phyloP scores from a whole-genome alignment of 305 asterid genomes.

The Solanum aculeatissimum region DNA sequence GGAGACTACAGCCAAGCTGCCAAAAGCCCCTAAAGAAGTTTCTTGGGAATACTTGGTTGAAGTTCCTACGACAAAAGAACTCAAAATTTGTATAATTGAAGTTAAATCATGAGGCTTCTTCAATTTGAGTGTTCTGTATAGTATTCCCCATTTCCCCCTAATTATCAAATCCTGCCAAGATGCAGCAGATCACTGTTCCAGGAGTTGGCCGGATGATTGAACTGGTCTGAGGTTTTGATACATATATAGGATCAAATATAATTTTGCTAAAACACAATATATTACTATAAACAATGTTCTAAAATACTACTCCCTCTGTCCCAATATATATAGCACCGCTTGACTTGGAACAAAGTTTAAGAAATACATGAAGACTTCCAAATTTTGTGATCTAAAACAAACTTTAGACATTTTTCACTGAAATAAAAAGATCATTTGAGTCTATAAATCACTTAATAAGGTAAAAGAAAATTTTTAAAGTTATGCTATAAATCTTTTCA shows the following conservation, averaged over 20 bases:
- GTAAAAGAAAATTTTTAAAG: background rate
- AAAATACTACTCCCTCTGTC: background rate
- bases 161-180: background rate
- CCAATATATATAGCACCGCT: background rate
- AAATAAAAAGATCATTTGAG: background rate
- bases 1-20: background rate
- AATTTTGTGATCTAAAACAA: background rate
- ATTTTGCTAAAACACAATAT: background rate
- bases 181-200: background rate
- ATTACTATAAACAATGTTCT: background rate
- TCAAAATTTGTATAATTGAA: background rate
- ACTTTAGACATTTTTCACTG: background rate
- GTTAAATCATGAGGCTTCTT: background rate
- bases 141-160: background rate
- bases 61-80: background rate
- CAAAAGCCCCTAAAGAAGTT: background rate
- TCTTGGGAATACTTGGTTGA: background rate
- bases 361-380: background rate
- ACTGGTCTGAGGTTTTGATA: background rate
- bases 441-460: background rate
- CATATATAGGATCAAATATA: background rate
- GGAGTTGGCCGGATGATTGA: background rate
- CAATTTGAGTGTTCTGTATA: background rate
- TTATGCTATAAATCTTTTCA: background rate
- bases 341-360: background rate